Base-by-base conservation (phyloP, 202 grass and related monocot genomes). In the Setaria viridis region DNA sequence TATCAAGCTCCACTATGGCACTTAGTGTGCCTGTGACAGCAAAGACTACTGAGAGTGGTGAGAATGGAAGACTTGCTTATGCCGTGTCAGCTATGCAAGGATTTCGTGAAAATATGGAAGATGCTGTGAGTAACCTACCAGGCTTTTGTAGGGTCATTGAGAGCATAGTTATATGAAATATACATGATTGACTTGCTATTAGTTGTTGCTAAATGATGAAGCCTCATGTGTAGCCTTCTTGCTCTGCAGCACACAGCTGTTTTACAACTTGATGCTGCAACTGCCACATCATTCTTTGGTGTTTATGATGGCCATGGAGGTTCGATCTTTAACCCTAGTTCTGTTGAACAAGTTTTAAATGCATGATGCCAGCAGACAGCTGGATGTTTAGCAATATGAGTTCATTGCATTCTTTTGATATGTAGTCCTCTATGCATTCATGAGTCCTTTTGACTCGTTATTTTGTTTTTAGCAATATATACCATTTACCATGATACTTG, bases 241-340 rank as follows among this genome's bases (percentile, higher is more conserved):
- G 30, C 39, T 84, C 46, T 84, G 62, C 70, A 91, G 89, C 85
- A 87, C 84, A 76, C 32, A 56, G 4, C 30, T 69, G 5, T 76
- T 53, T 29, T 11, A 76, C 15, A 87, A 42, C 30, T 91, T 75
- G 69, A 76, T 80, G 53, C 58, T 80, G 2, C 12, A 48, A 63
- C 76, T 59, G 51, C 33, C 69, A 91, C 89, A 76, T 91, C 89
- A 63, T 91, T 91, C 85, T 91, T 87, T 76, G 85, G 53, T 84
- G 85, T 91, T 76, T 91, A 87, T 84, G 89, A 91, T 80, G 85
- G 85, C 62, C 85, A 91, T 87, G 89, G 85, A 91, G 85, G 89
- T 85, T 39, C 64, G 63, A 67, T 70, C 48, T 72, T 76, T 55
- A 77, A 29, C 33, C 12, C 8, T 81, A 73, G 46, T 76, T 21